phyloP scores from a whole-genome alignment of 2,329 filamentous ascomycete genomes.

The Cladosporium sphaerospermum region DNA sequence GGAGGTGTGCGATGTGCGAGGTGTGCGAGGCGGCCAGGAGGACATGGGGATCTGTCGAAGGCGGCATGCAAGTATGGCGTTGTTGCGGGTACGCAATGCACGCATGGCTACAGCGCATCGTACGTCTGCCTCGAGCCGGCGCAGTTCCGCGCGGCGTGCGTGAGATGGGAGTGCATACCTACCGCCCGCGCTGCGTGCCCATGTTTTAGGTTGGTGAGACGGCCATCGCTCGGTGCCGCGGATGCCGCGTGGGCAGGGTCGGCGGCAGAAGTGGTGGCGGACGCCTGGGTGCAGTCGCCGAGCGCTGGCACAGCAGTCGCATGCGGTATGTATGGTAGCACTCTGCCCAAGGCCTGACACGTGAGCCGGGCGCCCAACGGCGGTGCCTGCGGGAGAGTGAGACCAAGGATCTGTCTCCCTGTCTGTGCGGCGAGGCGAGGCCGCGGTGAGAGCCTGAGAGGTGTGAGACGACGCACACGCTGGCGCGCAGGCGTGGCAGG shows the following conservation, averaged over 20 bases:
- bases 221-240: slow-evolving; percentile 1
- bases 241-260: background rate
- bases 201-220: slow-evolving; percentile 11
- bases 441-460: background rate
- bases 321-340: too few relatives aligned
- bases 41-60: background rate
- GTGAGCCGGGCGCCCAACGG: too few relatives aligned
- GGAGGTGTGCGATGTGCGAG: background rate
- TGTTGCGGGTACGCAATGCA: background rate
- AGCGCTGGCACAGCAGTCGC: background rate
- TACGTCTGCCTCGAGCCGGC: background rate
- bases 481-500: too few relatives aligned
- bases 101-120: background rate
- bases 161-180: background rate
- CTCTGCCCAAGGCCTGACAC: too few relatives aligned
- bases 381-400: too few relatives aligned
- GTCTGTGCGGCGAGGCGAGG: too few relatives aligned
- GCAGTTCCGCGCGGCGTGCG: background rate
- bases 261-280: background rate
- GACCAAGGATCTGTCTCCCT: too few relatives aligned
- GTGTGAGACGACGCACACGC: background rate
- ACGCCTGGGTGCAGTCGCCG: background rate
- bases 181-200: background rate
- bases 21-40: background rate
- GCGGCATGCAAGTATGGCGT: slow-evolving; percentile 10